phyloP scores from a whole-genome alignment of 192 early-diverging fungal species.

The Coemansia reversa region DNA sequence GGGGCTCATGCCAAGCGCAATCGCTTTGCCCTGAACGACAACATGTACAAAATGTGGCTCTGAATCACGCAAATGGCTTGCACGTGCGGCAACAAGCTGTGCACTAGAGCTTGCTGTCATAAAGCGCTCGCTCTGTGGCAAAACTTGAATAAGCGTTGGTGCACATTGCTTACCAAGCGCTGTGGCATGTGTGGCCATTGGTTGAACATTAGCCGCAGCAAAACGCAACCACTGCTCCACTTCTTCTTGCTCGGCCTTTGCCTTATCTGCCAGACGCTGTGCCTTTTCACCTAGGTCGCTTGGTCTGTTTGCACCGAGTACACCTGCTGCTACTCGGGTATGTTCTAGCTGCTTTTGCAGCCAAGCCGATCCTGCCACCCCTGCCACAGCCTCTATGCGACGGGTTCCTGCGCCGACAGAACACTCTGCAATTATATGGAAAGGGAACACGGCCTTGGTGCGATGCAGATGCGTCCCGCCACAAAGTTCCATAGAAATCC shows the following conservation, averaged over 20 bases:
- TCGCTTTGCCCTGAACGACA: slow-evolving; percentile 71
- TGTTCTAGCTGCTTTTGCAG: slow-evolving; percentile 65
- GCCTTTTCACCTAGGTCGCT: slow-evolving; percentile 63
- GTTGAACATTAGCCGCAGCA: slow-evolving; percentile 24
- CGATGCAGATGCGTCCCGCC: slow-evolving; percentile 92
- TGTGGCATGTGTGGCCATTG: slow-evolving; percentile 31
- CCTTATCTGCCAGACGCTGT: slow-evolving; percentile 18
- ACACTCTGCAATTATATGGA: slow-evolving; percentile 81
- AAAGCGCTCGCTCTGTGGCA: slow-evolving; percentile 7
- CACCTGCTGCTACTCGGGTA: slow-evolving; percentile 60
- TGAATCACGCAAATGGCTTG: slow-evolving; percentile 22
- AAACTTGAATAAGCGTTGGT: slow-evolving; percentile 24
- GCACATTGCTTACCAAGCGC: slow-evolving; percentile 16
- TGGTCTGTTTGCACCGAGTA: slow-evolving; percentile 58
- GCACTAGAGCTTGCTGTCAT: background rate
- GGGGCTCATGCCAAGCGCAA: slow-evolving; percentile 71
- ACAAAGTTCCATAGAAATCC: slow-evolving; percentile 91
- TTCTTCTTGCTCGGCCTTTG: slow-evolving; percentile 15
- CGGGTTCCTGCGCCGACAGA: slow-evolving; percentile 95
- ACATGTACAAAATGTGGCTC: slow-evolving; percentile 48
- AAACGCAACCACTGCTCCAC: slow-evolving; percentile 30
- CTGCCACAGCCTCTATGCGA: slow-evolving; percentile 93
- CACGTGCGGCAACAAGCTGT: slow-evolving; percentile 36
- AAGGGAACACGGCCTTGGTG: slow-evolving; percentile 85
- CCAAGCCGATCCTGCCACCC: slow-evolving; percentile 74